A percentile compares a stretch with the other conserved stretches of the same genome.
Evolutionary conservation across 140 eudicot genomes (phyloP).

Genomic region (Erigeron philadelphicus): DNA sequence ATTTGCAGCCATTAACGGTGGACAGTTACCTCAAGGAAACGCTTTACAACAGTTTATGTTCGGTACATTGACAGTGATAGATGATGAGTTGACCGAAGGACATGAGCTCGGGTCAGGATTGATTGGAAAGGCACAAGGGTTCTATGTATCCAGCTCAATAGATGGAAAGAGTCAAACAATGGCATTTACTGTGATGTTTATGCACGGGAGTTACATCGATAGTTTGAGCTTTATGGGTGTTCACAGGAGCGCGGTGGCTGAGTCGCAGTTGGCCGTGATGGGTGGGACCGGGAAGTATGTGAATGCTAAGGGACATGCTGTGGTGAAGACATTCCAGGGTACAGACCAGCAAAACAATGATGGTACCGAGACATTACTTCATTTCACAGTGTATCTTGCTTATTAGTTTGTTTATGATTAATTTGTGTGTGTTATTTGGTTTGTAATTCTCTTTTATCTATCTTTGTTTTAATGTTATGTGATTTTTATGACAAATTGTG

Average conservation of each 20-base stretch:
- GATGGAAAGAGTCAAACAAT: constrained; percentile 72
- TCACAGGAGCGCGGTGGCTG: constrained; percentile 55
- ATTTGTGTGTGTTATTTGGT: constrained; percentile 2
- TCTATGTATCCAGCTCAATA: constrained; percentile 54
- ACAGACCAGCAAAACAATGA: constrained; percentile 54
- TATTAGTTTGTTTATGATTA: constrained; percentile 32
- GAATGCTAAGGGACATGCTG: constrained; percentile 73
- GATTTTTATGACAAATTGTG: constrained; percentile 12
- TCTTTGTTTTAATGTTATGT: background rate
- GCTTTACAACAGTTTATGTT: constrained; percentile 77
- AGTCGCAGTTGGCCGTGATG: constrained; percentile 69
- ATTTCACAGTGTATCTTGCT: constrained; percentile 61
- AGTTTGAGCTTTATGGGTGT: constrained; percentile 67
- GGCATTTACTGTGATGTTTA: constrained; percentile 72
- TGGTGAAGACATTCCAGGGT: constrained; percentile 46
- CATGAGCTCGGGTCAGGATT: constrained; percentile 66
- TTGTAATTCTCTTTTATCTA: background rate
- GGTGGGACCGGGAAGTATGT: constrained; percentile 83
- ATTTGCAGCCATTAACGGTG: constrained; percentile 47
- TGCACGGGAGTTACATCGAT: constrained; percentile 49
- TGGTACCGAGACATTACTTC: constrained; percentile 65
- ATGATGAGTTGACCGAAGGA: constrained; percentile 75
- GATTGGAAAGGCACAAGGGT: constrained; percentile 81
- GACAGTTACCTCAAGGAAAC: constrained; percentile 51
- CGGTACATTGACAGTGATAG: constrained; percentile 76